Percentiles rank a stretch among this genome's conserved stretches.
Evolutionary conservation across 257 asterid species (phyloP).

Genomic region (Przewalskia tangutica): DNA sequence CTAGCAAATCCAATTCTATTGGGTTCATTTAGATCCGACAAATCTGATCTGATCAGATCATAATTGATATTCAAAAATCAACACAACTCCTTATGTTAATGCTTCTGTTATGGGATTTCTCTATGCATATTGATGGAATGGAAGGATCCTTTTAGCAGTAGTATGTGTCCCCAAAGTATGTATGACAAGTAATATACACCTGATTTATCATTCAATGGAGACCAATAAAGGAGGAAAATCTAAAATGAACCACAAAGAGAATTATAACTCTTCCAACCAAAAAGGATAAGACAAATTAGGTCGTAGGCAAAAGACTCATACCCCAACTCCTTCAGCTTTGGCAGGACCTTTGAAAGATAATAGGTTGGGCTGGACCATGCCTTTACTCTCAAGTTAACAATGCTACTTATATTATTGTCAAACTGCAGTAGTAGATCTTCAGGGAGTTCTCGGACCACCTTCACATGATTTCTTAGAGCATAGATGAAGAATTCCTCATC

Average conservation of each 20-base stretch:
- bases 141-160: neutral
- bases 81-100: neutral
- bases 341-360: conserved; percentile 85
- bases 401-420: conserved; percentile 76
- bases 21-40: neutral
- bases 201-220: neutral
- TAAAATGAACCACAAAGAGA: neutral
- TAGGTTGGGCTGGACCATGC: conserved; percentile 87
- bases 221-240: neutral
- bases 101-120: neutral
- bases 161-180: neutral
- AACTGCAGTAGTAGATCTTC: conserved; percentile 65
- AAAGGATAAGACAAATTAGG: conserved; percentile 1
- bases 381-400: conserved; percentile 86
- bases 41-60: neutral
- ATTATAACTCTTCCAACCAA: neutral
- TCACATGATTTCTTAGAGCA: conserved; percentile 86
- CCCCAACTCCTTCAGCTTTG: conserved; percentile 73
- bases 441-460: conserved; percentile 69
- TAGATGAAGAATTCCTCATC: conserved; percentile 97
- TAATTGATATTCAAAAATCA: neutral
- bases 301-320: conserved; percentile 27
- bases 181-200: neutral
- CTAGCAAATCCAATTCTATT: neutral
- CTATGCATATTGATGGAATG: neutral